phyloP scores from a whole-genome alignment of 1,139 yeast genomes.

The Petasospora fabianii region DNA sequence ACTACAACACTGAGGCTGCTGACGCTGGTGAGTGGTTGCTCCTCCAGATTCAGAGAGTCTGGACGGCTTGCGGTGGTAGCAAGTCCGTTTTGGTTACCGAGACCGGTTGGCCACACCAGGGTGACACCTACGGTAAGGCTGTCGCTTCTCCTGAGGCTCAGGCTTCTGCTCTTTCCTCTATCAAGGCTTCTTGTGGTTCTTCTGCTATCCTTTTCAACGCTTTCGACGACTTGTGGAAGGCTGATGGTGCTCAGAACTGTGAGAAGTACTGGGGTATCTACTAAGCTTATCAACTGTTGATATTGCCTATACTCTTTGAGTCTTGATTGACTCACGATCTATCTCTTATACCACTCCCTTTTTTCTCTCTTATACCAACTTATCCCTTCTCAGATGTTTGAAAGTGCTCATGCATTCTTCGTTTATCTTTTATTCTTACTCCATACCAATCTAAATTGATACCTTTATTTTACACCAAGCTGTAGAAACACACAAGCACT shows the following conservation, averaged over 20 bases:
- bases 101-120: constrained; percentile 81
- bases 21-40: constrained; percentile 71
- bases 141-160: constrained; percentile 69
- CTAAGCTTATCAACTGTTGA: constrained; percentile 16
- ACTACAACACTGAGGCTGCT: constrained; percentile 60
- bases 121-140: constrained; percentile 61
- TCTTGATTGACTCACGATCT: constrained; percentile 1
- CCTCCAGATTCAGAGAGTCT: constrained; percentile 62
- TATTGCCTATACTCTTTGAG: not conserved
- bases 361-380: not conserved
- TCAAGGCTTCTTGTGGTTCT: constrained; percentile 50
- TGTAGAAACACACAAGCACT: not conserved
- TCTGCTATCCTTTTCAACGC: constrained; percentile 65
- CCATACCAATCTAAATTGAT: constrained; percentile 12
- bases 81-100: constrained; percentile 64
- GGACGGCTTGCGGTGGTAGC: constrained; percentile 58
- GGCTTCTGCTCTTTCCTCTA: constrained; percentile 53
- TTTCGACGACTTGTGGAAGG: constrained; percentile 76
- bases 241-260: constrained; percentile 59
- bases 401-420: constrained; percentile 1
- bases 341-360: constrained; percentile 1
- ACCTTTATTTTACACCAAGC: constrained; percentile 2
- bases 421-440: constrained; percentile 4
- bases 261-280: constrained; percentile 73
- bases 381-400: constrained; percentile 4